Conservation (phyloP, 176 grass and related monocot genomes). For the Ensete glaucum region DNA sequence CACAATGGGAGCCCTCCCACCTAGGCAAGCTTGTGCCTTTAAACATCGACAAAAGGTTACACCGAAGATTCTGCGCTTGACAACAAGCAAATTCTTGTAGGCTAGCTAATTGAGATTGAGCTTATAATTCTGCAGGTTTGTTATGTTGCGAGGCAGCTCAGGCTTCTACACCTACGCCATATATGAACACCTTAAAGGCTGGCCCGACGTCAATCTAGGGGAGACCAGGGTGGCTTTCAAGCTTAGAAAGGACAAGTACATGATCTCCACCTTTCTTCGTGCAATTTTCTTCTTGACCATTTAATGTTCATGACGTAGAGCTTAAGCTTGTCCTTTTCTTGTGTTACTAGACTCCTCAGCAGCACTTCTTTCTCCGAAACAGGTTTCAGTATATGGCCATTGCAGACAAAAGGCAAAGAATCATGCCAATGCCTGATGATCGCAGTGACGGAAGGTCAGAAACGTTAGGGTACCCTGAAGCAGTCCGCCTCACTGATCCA, state of each 20-base stretch:
- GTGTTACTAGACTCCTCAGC: too few species aligned
- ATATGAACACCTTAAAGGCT: constrained; percentile 35
- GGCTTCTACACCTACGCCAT: constrained; percentile 75
- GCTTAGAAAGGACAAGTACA: constrained; percentile 9
- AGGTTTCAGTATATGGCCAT: too few species aligned
- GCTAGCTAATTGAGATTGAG: not conserved
- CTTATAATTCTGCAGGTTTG: constrained; percentile 25
- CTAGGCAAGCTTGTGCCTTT: constrained; percentile 18
- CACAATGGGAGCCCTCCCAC: constrained; percentile 34
- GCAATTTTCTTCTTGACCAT: too few species aligned
- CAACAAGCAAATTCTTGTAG: not conserved
- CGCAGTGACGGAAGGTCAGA: too few species aligned
- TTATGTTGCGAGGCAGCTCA: constrained; percentile 48
- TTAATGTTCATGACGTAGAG: too few species aligned
- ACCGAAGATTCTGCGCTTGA: not conserved
- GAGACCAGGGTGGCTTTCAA: constrained; percentile 46
- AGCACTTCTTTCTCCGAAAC: too few species aligned
- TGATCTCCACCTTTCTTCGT: too few species aligned
- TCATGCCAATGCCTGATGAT: too few species aligned
- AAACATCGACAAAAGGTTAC: constrained; percentile 50
- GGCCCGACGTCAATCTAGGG: constrained; percentile 32
- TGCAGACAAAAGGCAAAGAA: too few species aligned
- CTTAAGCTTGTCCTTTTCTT: too few species aligned
- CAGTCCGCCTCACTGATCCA: constrained; percentile 66
- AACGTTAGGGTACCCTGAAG: constrained; percentile 65